These are phyloP conservation scores for Lasiosphaeria miniovina DNA, from an alignment of 495 filamentous ascomycete species.

Conservation along the genomic window DNA sequence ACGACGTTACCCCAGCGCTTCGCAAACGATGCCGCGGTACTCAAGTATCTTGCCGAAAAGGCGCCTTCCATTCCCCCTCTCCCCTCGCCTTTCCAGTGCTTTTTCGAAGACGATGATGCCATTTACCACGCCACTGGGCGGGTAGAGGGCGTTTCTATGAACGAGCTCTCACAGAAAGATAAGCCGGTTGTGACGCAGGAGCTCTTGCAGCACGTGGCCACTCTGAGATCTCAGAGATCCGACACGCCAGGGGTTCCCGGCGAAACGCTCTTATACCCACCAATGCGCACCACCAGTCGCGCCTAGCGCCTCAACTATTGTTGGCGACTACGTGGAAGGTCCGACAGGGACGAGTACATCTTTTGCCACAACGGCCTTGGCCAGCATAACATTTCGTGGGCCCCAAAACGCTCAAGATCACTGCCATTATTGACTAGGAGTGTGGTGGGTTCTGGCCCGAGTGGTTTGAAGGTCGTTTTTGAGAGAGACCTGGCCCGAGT, in stretches of 20 bases:
- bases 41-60: not conserved
- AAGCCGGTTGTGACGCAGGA: not conserved
- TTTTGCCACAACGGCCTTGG: conserved; percentile 36
- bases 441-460: too few species aligned
- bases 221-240: not conserved
- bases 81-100: not conserved
- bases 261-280: conserved; percentile 3
- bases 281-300: not conserved
- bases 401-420: conserved; percentile 31
- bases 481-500: too few species aligned
- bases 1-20: not conserved
- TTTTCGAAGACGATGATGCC: conserved; percentile 1
- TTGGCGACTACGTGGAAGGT: conserved; percentile 1
- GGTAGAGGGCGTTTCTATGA: not conserved
- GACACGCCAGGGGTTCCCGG: conserved; percentile 7
- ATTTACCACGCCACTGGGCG: not conserved
- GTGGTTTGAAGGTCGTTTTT: too few species aligned
- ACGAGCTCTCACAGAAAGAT: not conserved
- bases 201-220: not conserved
- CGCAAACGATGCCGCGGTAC: not conserved
- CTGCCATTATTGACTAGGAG: too few species aligned
- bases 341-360: conserved; percentile 18
- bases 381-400: conserved; percentile 32
- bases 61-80: not conserved
- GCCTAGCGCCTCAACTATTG: conserved; percentile 4